phyloP scores from a whole-genome alignment of 805 yeast species.

The Teunomyces funiuensis region DNA sequence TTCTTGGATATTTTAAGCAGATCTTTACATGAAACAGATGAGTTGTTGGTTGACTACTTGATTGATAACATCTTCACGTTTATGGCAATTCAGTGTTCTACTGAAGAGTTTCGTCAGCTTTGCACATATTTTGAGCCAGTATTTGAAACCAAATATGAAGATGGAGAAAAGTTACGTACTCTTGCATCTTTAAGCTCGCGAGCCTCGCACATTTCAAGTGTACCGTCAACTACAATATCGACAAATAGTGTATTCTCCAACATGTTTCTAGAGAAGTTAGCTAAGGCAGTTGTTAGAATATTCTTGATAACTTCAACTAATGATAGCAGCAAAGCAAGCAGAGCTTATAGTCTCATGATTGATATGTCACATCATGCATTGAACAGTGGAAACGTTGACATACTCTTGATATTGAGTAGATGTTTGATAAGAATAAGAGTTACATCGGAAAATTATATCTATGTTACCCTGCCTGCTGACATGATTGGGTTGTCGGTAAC shows the following conservation, averaged over 20 bases:
- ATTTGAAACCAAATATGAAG: conserved; percentile 9
- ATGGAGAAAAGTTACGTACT: background rate
- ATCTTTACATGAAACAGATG: conserved; percentile 29
- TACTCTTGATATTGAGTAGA: conserved; percentile 50
- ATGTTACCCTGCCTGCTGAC: conserved; percentile 54
- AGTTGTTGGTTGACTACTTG: conserved; percentile 29
- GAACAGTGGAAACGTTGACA: conserved; percentile 28
- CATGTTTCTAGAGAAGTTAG: conserved; percentile 16
- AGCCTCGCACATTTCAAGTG: conserved; percentile 1
- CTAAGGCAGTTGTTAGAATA: conserved; percentile 25
- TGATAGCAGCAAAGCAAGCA: conserved; percentile 27
- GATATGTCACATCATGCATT: conserved; percentile 37
- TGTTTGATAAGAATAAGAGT: conserved; percentile 55
- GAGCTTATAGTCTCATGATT: conserved; percentile 31
- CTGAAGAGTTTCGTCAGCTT: conserved; percentile 16
- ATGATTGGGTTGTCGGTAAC: conserved; percentile 66
- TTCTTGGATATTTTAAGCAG: conserved; percentile 31
- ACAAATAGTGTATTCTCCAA: background rate
- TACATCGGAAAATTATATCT: conserved; percentile 44
- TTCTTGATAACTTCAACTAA: conserved; percentile 24
- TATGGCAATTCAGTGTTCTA: conserved; percentile 17
- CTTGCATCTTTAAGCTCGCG: conserved; percentile 4
- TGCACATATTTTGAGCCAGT: conserved; percentile 12
- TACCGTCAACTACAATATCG: background rate
- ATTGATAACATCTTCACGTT: conserved; percentile 26